These are phyloP conservation scores for Carpinus viminea DNA, from an alignment of 306 rosid genomes.

Conservation along the genomic window DNA sequence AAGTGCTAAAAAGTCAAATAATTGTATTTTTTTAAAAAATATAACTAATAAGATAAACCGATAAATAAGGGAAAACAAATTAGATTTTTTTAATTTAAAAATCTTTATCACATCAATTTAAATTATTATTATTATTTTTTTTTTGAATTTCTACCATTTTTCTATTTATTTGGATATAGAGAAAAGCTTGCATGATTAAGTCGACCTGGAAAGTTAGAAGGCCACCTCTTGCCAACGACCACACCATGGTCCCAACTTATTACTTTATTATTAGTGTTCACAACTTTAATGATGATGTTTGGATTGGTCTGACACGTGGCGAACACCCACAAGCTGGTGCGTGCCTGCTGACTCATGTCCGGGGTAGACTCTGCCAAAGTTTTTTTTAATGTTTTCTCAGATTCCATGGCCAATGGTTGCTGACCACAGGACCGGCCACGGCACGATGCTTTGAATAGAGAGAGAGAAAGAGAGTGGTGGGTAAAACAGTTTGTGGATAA, in stretches of 20 bases:
- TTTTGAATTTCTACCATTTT: no score
- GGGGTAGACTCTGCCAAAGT: not conserved
- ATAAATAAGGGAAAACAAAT: no score
- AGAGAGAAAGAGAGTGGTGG: not conserved
- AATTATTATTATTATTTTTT: no score
- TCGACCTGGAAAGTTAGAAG: constrained; percentile 11
- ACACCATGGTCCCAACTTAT: not conserved
- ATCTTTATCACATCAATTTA: no score
- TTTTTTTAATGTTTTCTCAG: not conserved
- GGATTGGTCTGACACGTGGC: constrained; percentile 41
- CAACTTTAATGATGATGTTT: constrained; percentile 27
- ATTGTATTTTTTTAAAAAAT: no score
- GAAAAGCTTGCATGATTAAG: not conserved
- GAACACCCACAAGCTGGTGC: not conserved
- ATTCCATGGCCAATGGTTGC: not conserved
- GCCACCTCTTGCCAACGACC: not conserved
- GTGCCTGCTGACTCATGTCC: constrained; percentile 41
- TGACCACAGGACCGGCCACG: not conserved
- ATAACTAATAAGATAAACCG: no score
- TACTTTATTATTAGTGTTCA: constrained; percentile 3
- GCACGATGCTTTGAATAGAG: not conserved
- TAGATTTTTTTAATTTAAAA: no score
- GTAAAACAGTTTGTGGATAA: not conserved
- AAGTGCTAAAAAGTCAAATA: no score
- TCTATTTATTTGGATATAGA: not conserved